These are phyloP conservation scores for Ophiosphaerella narmari DNA, from an alignment of 2,329 filamentous ascomycete genomes.

Conservation along the genomic window DNA sequence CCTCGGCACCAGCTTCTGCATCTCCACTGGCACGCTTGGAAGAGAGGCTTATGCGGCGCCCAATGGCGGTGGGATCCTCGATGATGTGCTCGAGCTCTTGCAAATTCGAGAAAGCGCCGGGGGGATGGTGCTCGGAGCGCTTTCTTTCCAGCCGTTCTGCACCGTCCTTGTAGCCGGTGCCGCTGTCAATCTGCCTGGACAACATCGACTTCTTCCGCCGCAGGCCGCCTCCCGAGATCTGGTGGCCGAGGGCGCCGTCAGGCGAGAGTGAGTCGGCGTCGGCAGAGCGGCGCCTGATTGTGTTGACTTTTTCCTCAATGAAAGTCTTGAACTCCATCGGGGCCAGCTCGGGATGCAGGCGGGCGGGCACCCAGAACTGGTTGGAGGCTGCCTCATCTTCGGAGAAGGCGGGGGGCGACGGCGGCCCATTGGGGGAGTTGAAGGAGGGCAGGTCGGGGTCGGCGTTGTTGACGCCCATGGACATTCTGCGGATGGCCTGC, in stretches of 20 bases:
- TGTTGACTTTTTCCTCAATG: slow-evolving; percentile 88
- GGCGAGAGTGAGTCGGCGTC: slow-evolving; percentile 65
- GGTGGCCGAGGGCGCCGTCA: slow-evolving; percentile 58
- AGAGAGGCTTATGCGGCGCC: slow-evolving; percentile 69
- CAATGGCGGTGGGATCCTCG: slow-evolving; percentile 73
- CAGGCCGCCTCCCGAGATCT: slow-evolving; percentile 64
- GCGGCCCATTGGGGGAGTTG: slow-evolving; percentile 63
- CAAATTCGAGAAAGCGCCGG: slow-evolving; percentile 59
- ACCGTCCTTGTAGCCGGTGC: slow-evolving; percentile 78
- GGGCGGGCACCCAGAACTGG: slow-evolving; percentile 93
- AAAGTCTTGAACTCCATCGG: slow-evolving; percentile 97
- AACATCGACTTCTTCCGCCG: slow-evolving; percentile 94
- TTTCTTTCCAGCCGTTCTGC: slow-evolving; percentile 78
- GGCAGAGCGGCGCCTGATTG: slow-evolving; percentile 82
- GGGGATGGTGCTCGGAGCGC: slow-evolving; percentile 61
- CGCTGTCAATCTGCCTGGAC: slow-evolving; percentile 84
- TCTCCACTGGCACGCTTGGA: slow-evolving; percentile 47
- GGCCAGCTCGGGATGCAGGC: slow-evolving; percentile 90
- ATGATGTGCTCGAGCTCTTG: slow-evolving; percentile 78
- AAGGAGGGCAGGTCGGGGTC: slow-evolving; percentile 79
- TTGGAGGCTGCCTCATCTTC: slow-evolving; percentile 87
- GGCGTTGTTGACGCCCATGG: slow-evolving; percentile 80
- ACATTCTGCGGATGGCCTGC: slow-evolving; percentile 87
- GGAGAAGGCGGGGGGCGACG: slow-evolving; percentile 68
- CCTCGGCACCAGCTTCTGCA: slow-evolving; percentile 34